These are phyloP conservation scores for Brassica hybrid DNA, from an alignment of 441 rosid genomes.

Conservation along the genomic window DNA sequence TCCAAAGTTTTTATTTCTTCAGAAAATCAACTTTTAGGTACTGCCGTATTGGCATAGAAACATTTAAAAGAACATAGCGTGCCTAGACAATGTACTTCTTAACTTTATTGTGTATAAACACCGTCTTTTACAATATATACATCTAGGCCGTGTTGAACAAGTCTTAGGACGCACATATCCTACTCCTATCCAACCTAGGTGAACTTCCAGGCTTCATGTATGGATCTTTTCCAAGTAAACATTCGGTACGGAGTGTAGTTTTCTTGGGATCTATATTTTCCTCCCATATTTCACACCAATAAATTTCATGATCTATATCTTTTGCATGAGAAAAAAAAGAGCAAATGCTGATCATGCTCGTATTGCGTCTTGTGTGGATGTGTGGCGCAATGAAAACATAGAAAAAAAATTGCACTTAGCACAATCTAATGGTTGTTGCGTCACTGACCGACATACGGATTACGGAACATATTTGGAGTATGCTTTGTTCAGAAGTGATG, in stretches of 20 bases:
- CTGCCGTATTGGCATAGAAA: neutral
- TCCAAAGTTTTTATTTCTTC: neutral
- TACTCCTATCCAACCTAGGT: neutral
- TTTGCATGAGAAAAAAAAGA: neutral
- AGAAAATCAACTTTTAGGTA: neutral
- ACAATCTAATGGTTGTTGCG: neutral
- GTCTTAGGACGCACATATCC: neutral
- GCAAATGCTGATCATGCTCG: neutral
- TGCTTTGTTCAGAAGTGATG: neutral
- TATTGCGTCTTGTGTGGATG: neutral
- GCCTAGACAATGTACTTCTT: neutral
- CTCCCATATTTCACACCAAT: slow-evolving; percentile 12
- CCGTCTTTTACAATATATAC: neutral
- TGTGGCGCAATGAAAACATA: slow-evolving; percentile 28
- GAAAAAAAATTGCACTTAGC: neutral
- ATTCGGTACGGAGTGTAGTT: neutral
- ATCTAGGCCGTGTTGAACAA: slow-evolving; percentile 12
- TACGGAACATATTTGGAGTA: neutral
- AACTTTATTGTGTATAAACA: neutral
- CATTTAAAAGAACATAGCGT: neutral
- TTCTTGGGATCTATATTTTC: neutral
- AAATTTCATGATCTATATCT: neutral
- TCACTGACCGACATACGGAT: neutral
- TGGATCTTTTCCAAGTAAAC: neutral
- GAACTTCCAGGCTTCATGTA: neutral